These are phyloP conservation scores for Tetrahymena borealis DNA, from an alignment of 73 alveolate genomes.

Conservation along the genomic window DNA sequence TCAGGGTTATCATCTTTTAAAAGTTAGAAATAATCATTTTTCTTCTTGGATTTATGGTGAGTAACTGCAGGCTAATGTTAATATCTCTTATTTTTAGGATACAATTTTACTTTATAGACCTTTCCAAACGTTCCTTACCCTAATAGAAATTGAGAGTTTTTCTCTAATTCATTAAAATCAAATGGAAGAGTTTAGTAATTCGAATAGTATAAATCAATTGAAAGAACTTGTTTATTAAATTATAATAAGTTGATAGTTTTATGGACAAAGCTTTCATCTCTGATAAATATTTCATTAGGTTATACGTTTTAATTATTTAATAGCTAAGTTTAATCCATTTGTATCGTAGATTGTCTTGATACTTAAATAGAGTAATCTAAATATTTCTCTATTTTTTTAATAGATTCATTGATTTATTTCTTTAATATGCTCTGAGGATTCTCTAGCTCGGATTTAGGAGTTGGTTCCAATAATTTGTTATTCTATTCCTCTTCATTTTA, in stretches of 20 bases:
- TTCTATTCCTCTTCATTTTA: too few species aligned
- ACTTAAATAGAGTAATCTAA: neutral
- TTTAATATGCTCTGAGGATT: neutral
- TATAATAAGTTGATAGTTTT: neutral
- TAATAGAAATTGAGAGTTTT: neutral
- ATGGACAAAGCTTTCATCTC: neutral
- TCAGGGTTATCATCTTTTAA: neutral
- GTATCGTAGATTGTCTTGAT: neutral
- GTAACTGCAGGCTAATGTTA: neutral
- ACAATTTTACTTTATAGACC: neutral
- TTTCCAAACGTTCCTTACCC: neutral
- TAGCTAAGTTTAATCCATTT: neutral
- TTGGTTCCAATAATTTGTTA: too few species aligned
- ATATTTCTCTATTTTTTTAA: neutral
- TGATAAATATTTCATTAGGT: neutral
- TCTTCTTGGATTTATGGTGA: neutral
- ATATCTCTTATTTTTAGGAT: neutral
- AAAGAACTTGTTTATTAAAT: neutral
- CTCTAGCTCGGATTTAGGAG: too few species aligned
- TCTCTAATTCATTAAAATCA: neutral
- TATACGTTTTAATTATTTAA: neutral
- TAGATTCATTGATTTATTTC: neutral
- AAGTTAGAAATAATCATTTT: neutral
- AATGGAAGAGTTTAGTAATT: neutral
- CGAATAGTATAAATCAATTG: neutral